Evolutionary conservation across 2,329 filamentous ascomycete species (phyloP).

Genomic region (Colletotrichum tamarilloi): DNA sequence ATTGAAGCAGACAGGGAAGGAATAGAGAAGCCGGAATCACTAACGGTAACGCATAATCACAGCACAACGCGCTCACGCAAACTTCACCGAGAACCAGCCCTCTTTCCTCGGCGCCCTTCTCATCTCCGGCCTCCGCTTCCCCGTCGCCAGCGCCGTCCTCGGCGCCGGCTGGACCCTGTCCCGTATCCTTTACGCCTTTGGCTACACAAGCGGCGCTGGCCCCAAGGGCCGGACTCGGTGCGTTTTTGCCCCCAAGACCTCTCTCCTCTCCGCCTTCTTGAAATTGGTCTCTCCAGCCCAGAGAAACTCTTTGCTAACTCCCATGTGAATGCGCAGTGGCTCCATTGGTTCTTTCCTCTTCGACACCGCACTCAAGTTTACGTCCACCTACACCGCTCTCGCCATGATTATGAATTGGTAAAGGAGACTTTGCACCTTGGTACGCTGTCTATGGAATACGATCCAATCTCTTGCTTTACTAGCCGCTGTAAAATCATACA

Average conservation of each 20-base stretch:
- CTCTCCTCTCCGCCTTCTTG: neutral
- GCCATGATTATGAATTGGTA: constrained; percentile 49
- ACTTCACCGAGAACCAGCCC: constrained; percentile 71
- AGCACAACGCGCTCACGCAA: constrained; percentile 71
- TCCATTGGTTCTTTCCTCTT: constrained; percentile 46
- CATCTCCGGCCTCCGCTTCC: constrained; percentile 67
- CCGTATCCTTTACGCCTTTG: constrained; percentile 65
- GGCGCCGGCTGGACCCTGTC: constrained; percentile 64
- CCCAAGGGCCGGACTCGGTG: constrained; percentile 57
- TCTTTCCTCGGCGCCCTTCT: constrained; percentile 64
- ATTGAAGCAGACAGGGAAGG: neutral
- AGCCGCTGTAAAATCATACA: neutral
- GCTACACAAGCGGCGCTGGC: constrained; percentile 60
- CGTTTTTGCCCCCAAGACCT: too few species aligned
- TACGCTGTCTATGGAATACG: neutral
- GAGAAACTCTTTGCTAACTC: constrained; percentile 19
- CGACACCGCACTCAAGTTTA: constrained; percentile 52
- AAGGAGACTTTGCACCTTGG: constrained; percentile 8
- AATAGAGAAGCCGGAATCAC: neutral
- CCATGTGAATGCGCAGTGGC: constrained; percentile 44
- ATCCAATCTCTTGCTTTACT: neutral
- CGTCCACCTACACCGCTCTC: constrained; percentile 56
- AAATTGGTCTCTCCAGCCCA: neutral
- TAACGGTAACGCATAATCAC: neutral
- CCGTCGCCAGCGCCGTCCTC: constrained; percentile 58